A percentile compares a stretch with the other conserved stretches of the same genome.
phyloP scores from a whole-genome alignment of 2,329 filamentous ascomycete species.

The Epichloe sp. region DNA sequence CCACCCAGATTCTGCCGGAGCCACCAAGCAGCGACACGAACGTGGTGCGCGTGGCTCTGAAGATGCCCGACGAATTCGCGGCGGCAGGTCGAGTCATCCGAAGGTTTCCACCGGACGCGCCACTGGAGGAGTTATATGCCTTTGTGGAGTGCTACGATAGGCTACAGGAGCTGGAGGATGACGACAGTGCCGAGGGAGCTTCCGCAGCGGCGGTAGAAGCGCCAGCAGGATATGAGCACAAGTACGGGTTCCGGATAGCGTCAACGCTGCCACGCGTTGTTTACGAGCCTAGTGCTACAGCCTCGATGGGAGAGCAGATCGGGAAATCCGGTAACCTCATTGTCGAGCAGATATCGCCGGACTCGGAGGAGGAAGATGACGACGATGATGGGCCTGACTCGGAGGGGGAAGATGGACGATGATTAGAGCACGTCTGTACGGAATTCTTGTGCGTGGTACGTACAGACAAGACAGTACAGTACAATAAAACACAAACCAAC shows the following conservation, averaged over 20 bases:
- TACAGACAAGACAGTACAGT: not conserved
- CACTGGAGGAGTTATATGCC: conserved; percentile 82
- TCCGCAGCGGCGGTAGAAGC: not conserved
- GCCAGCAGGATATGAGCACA: conserved; percentile 49
- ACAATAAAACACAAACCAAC: not conserved
- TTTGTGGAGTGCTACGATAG: conserved; percentile 86
- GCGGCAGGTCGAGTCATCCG: conserved; percentile 65
- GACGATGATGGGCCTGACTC: conserved; percentile 9
- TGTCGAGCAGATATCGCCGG: conserved; percentile 49
- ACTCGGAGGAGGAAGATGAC: conserved; percentile 23
- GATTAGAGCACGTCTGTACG: conserved; percentile 5
- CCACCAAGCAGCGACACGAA: conserved; percentile 50
- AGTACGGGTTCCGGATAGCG: conserved; percentile 75
- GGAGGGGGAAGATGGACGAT: conserved; percentile 10
- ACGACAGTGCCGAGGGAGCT: not conserved
- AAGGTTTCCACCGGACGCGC: conserved; percentile 54
- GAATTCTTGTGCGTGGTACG: not conserved
- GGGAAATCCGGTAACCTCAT: conserved; percentile 79
- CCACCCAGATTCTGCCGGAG: conserved; percentile 51
- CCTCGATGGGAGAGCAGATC: conserved; percentile 58
- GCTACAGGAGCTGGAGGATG: conserved; percentile 42
- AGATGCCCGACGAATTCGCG: conserved; percentile 39
- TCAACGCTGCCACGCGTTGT: conserved; percentile 75
- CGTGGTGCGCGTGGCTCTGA: conserved; percentile 56
- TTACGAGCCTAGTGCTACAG: conserved; percentile 54